These are phyloP conservation scores for Dactylellina cionopaga DNA, from an alignment of 2,329 filamentous ascomycete species.

Conservation along the genomic window DNA sequence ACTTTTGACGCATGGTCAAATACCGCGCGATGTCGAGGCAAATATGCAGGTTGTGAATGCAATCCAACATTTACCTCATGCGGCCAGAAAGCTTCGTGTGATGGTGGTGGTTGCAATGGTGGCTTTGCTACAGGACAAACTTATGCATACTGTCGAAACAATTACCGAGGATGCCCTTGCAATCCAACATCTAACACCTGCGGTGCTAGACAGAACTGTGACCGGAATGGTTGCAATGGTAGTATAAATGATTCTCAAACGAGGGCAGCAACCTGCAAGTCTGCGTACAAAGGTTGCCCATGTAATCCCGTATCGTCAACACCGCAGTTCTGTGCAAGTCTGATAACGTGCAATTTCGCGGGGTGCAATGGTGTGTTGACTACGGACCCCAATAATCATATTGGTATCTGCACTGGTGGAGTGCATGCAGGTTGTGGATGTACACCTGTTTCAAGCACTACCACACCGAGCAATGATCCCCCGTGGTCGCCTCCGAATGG, in stretches of 20 bases:
- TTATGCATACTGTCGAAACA: not conserved
- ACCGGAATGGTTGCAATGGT: not conserved
- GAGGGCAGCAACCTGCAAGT: not conserved
- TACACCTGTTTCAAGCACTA: not conserved
- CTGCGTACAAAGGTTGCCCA: not conserved
- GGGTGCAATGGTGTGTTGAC: not conserved
- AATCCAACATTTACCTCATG: not conserved
- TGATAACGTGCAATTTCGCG: not conserved
- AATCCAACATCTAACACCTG: not conserved
- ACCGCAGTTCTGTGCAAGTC: not conserved
- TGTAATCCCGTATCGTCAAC: not conserved
- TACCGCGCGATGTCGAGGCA: not conserved
- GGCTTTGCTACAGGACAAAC: not conserved
- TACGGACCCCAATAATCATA: not conserved
- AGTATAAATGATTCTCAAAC: not conserved
- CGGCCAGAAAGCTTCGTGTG: not conserved
- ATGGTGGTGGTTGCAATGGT: not conserved
- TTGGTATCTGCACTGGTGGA: not conserved
- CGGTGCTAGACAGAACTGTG: slow-evolving; percentile 2
- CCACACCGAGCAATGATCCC: too few relatives aligned
- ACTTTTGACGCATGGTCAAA: not conserved
- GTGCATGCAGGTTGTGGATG: not conserved
- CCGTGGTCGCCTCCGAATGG: too few relatives aligned
- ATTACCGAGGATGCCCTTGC: not conserved
- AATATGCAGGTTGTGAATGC: not conserved